Evolutionary conservation across 495 filamentous ascomycete species (phyloP).

Genomic region (Astrothelium macrocarpum): DNA sequence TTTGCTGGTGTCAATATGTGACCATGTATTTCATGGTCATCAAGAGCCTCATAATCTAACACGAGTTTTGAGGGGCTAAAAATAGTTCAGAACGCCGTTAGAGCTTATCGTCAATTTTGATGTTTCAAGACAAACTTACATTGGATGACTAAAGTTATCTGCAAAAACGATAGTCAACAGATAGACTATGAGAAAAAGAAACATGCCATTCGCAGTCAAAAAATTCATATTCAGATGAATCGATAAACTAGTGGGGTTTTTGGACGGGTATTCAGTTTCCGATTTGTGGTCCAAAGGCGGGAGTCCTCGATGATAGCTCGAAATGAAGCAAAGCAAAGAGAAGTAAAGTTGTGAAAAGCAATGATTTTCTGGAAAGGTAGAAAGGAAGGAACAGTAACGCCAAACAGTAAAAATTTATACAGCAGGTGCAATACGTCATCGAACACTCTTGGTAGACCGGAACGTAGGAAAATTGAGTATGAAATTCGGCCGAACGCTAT

Average conservation of each 20-base stretch:
- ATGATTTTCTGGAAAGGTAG: neutral
- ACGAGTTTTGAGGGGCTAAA: neutral
- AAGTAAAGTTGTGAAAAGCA: neutral
- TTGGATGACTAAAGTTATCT: neutral
- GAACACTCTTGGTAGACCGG: neutral
- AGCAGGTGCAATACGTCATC: neutral
- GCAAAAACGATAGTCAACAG: neutral
- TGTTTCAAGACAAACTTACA: neutral
- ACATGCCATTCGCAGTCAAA: neutral
- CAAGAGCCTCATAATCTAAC: neutral
- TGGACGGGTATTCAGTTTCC: neutral
- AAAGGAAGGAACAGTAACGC: neutral
- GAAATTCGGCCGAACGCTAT: neutral
- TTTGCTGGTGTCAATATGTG: neutral
- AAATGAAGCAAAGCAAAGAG: neutral
- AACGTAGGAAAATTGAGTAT: neutral
- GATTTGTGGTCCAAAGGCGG: neutral
- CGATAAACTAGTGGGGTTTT: neutral
- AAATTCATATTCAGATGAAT: neutral
- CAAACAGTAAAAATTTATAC: neutral
- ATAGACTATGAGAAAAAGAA: neutral
- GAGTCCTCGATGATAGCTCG: neutral
- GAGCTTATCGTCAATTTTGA: neutral
- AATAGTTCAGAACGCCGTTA: neutral
- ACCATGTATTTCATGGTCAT: neutral